Conservation (phyloP, 1,284 basidiomycete genomes). For the Moesziomyces sp. region DNA sequence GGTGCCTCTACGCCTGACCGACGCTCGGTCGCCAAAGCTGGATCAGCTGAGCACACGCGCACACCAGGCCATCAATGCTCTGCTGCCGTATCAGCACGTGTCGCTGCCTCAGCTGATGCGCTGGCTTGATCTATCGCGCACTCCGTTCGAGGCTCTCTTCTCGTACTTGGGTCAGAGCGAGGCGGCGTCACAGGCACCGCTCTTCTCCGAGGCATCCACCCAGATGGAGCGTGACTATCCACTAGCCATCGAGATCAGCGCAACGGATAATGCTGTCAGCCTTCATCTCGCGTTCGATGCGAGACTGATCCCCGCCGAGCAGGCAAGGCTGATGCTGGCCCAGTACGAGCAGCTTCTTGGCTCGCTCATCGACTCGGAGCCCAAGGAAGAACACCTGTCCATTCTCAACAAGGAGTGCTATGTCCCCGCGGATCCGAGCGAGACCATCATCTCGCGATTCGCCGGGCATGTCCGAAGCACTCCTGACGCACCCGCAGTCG, state of each 20-base stretch:
- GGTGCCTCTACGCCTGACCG: conserved; percentile 51
- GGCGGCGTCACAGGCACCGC: neutral
- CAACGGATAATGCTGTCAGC: conserved; percentile 25
- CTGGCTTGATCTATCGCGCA: conserved; percentile 29
- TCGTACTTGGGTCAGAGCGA: conserved; percentile 44
- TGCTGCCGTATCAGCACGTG: conserved; percentile 54
- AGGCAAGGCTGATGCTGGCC: conserved; percentile 46
- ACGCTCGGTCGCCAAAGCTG: conserved; percentile 1
- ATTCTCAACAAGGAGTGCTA: conserved; percentile 45
- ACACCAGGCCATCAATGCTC: conserved; percentile 26
- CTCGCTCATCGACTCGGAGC: neutral
- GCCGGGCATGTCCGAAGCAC: conserved; percentile 14
- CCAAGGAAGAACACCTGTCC: conserved; percentile 12
- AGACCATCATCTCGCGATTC: conserved; percentile 54
- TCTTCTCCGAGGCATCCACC: conserved; percentile 20
- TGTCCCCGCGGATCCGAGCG: conserved; percentile 13
- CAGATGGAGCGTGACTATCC: conserved; percentile 58
- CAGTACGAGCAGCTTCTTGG: conserved; percentile 45
- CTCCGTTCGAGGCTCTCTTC: conserved; percentile 59
- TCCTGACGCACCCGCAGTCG: conserved; percentile 50
- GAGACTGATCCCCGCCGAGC: conserved; percentile 30
- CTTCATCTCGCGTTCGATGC: conserved; percentile 48
- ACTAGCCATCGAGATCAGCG: conserved; percentile 55
- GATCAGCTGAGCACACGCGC: conserved; percentile 14
- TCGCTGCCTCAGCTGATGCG: conserved; percentile 54